phyloP scores from a whole-genome alignment of 192 early-diverging fungal species.

The Coemansia sp. region DNA sequence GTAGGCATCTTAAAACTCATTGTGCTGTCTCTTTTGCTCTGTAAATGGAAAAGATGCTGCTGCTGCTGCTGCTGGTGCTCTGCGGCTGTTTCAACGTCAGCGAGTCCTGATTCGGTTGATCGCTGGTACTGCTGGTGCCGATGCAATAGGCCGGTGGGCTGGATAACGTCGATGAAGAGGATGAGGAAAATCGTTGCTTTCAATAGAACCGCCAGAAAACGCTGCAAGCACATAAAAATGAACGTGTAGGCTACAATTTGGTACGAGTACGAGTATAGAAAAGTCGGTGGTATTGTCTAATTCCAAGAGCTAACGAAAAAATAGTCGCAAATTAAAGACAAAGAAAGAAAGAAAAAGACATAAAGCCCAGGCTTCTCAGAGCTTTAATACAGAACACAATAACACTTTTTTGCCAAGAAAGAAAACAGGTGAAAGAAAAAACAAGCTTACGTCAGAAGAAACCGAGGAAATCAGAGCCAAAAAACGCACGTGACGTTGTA shows the following conservation, averaged over 20 bases:
- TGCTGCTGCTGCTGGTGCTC: neutral
- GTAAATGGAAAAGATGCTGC: neutral
- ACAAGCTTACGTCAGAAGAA: too few relatives aligned
- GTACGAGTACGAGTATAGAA: too few relatives aligned
- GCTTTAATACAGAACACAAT: too few relatives aligned
- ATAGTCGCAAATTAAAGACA: neutral
- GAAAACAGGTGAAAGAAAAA: too few relatives aligned
- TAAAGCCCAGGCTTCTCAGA: neutral
- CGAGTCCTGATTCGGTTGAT: neutral
- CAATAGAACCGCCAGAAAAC: neutral
- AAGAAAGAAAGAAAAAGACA: neutral
- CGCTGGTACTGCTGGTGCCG: neutral
- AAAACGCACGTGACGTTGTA: too few relatives aligned
- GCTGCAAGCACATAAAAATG: conserved; percentile 16
- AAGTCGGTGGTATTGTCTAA: too few relatives aligned
- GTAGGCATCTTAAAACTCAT: conserved; percentile 19
- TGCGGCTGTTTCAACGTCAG: neutral
- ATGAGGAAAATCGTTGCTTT: conserved; percentile 20
- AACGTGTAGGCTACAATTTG: too few relatives aligned
- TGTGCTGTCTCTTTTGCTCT: neutral
- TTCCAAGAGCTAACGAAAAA: neutral
- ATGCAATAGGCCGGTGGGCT: neutral
- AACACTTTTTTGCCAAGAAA: too few relatives aligned
- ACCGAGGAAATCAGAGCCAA: too few relatives aligned
- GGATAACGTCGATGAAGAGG: conserved; percentile 28